Percentiles rank a stretch among this genome's conserved stretches.
phyloP scores from a whole-genome alignment of 1,284 basidiomycete species.

The Fistulinella staudtii region DNA sequence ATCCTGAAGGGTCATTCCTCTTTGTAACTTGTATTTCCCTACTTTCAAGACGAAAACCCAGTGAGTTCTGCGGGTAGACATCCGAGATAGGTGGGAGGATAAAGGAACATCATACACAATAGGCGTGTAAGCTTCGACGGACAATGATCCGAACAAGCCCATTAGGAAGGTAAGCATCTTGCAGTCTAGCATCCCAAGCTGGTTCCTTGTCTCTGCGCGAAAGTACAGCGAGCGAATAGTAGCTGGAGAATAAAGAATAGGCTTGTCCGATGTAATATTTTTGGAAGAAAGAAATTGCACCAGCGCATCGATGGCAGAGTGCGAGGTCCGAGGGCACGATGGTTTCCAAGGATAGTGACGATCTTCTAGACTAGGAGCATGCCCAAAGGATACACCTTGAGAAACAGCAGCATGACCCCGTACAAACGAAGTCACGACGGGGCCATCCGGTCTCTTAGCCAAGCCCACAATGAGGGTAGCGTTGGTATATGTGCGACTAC shows the following conservation, averaged over 20 bases:
- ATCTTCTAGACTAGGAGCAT: background rate
- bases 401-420: background rate
- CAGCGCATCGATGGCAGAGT: constrained; percentile 25
- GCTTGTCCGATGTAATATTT: constrained; percentile 18
- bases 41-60: constrained; percentile 37
- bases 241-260: constrained; percentile 26
- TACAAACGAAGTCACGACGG: background rate
- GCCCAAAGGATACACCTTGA: background rate
- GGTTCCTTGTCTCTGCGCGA: constrained; percentile 23
- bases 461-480: background rate
- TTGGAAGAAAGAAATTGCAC: constrained; percentile 26
- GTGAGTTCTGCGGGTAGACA: constrained; percentile 20
- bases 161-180: constrained; percentile 37
- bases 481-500: background rate
- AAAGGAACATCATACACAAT: constrained; percentile 26
- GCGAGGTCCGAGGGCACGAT: background rate
- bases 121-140: constrained; percentile 23
- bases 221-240: constrained; percentile 37
- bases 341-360: background rate
- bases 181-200: constrained; percentile 28
- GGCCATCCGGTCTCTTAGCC: background rate
- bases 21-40: constrained; percentile 28
- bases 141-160: constrained; percentile 43
- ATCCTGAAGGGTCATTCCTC: constrained; percentile 21
- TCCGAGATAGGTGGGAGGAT: constrained; percentile 16